Conservation (phyloP, 192 early-diverging fungal species). For the Podila minutissima region DNA sequence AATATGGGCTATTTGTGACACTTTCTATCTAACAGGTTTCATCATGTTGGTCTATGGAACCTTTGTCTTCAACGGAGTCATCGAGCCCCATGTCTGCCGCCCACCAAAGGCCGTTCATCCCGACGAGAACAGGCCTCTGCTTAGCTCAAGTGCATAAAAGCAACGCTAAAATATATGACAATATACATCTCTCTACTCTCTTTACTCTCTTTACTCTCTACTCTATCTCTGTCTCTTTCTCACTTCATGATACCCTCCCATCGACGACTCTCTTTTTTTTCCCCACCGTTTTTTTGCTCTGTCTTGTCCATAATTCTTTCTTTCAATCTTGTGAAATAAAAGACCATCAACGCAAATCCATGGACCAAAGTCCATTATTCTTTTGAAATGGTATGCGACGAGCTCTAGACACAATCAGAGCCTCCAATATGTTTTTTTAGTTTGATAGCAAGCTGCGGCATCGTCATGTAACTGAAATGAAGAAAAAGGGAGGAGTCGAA, state of each 20-base stretch:
- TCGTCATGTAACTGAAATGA: too few species aligned
- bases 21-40: slow-evolving; percentile 52
- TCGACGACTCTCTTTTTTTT: neutral
- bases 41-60: slow-evolving; percentile 80
- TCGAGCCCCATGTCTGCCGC: slow-evolving; percentile 67
- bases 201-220: too few species aligned
- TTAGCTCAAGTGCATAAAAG: slow-evolving; percentile 3
- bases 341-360: too few species aligned
- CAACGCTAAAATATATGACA: too few species aligned
- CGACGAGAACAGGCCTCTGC: slow-evolving; percentile 39
- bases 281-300: neutral
- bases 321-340: neutral
- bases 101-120: slow-evolving; percentile 24
- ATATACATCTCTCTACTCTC: too few species aligned
- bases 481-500: too few species aligned
- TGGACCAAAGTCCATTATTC: too few species aligned
- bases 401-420: too few species aligned
- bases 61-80: slow-evolving; percentile 90
- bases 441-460: neutral
- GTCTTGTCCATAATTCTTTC: neutral
- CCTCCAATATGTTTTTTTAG: neutral
- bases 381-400: too few species aligned
- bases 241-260: neutral
- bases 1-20: neutral
- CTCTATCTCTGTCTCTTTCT: neutral